These are phyloP conservation scores for Penicillium lividum DNA, from an alignment of 495 filamentous ascomycete genomes.

Conservation along the genomic window DNA sequence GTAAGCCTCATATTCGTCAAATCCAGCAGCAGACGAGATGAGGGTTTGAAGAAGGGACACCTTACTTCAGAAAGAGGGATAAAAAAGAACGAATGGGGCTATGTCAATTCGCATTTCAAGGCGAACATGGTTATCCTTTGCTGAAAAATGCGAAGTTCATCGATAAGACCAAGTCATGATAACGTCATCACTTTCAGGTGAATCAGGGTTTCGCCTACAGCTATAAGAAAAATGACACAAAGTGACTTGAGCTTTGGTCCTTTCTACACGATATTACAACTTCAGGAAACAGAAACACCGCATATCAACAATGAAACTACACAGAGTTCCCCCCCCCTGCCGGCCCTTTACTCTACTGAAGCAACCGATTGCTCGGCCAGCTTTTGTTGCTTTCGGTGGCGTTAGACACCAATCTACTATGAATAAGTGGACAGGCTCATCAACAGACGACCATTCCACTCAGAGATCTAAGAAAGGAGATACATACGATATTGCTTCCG, in stretches of 20 bases:
- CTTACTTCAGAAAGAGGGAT: neutral
- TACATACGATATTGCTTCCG: neutral
- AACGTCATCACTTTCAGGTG: neutral
- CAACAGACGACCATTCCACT: slow-evolving; percentile 8
- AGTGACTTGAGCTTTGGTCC: neutral
- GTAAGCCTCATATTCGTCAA: neutral
- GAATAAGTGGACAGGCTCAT: slow-evolving; percentile 41
- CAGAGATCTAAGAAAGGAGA: slow-evolving; percentile 4
- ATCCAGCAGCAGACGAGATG: neutral
- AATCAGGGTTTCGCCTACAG: neutral
- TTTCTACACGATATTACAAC: neutral
- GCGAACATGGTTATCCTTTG: neutral
- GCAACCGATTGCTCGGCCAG: neutral
- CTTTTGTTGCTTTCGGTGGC: slow-evolving; percentile 5
- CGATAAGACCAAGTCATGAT: neutral
- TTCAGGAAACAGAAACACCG: neutral
- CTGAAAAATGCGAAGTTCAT: neutral
- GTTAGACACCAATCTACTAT: slow-evolving; percentile 21
- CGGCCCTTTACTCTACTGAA: neutral
- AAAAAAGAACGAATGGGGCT: neutral
- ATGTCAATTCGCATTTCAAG: neutral
- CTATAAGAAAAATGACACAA: neutral
- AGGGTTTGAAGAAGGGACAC: neutral
- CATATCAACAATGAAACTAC: neutral
- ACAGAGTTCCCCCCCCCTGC: neutral